Evolutionary conservation across 2,329 filamentous ascomycete genomes (phyloP), one percentile per base, ranked within the genome.

Genomic region (Paecilomyces fulvus): DNA sequence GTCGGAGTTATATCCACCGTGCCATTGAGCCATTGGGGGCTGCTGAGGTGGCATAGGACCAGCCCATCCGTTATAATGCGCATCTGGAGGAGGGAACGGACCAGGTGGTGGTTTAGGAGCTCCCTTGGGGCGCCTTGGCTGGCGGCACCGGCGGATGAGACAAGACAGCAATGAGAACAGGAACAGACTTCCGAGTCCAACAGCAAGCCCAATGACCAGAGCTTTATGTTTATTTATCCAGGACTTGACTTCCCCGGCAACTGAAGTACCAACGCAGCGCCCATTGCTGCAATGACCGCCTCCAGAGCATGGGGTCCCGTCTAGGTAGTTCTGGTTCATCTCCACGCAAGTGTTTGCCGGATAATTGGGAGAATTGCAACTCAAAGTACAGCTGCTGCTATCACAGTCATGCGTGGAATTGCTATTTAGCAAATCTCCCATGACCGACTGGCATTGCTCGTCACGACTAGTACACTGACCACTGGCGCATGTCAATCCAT

Each of bases 391-490:
- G 52, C 84, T 86, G 33, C 80, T 80, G 55, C 77, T 78, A 61
- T 87, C 84, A 73, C 94, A 99, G 9, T 92, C 87, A 64, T 84
- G 85, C 1, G 90, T 95, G 65, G 90, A 83, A 74, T 91, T 92
- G 69, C 81, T 83, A 56, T 83, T 80, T 0, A 86, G 87, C 59
- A 88, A 82, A 28, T 82, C 83, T 33, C 90, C 91, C 80, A 96
- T 88, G 51, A 95, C 80, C 10, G 85, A 87, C 71, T 87, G 86
- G 77, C 94, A 99, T 75, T 99, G 94, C 67, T 86, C 81, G 71
- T 96, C 85, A 60, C 94, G 86, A 54, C 88, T 94, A 3, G 94
- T 99, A 73, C 94, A 99, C 73, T 97, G 92, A 11, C 94, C 94
- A 50, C 88, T 92, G 30, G 94, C 90, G 69, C 94, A 99, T 30